Percentiles rank a stretch among this genome's conserved stretches.
These are phyloP conservation scores for Myxozyma kluyveri DNA, from an alignment of 805 yeast genomes.

Conservation along the genomic window DNA sequence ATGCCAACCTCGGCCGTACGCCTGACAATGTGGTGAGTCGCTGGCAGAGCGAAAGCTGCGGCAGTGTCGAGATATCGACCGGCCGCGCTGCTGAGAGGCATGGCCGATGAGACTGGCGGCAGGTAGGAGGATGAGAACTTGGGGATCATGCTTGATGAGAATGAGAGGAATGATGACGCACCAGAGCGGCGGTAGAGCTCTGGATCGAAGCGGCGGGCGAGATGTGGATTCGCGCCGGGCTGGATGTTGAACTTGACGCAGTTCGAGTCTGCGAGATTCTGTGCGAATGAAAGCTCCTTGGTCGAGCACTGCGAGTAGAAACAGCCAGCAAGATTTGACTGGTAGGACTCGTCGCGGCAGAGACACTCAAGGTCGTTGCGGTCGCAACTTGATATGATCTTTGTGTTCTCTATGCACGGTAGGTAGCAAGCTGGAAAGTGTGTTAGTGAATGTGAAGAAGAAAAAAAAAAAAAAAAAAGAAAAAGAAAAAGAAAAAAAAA, in stretches of 20 bases:
- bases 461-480: not conserved
- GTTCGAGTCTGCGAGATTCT: slow-evolving; percentile 24
- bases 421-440: slow-evolving; percentile 17
- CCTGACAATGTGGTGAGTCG: slow-evolving; percentile 22
- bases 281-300: slow-evolving; percentile 26
- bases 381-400: slow-evolving; percentile 24
- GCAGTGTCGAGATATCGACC: slow-evolving; percentile 1
- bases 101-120: slow-evolving; percentile 3
- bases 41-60: slow-evolving; percentile 7
- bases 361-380: slow-evolving; percentile 16
- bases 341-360: slow-evolving; percentile 26
- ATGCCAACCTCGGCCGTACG: slow-evolving; percentile 22
- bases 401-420: slow-evolving; percentile 28
- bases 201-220: slow-evolving; percentile 19
- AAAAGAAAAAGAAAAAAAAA: not conserved
- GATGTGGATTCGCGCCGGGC: slow-evolving; percentile 29
- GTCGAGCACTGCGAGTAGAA: slow-evolving; percentile 25
- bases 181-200: not conserved
- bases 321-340: slow-evolving; percentile 22
- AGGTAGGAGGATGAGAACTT: slow-evolving; percentile 1
- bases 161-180: not conserved
- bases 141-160: slow-evolving; percentile 3
- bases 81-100: slow-evolving; percentile 1
- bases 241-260: slow-evolving; percentile 26
- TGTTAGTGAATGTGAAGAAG: not conserved